phyloP scores from a whole-genome alignment of 257 asterid species.

The Forsythia viridissima region DNA sequence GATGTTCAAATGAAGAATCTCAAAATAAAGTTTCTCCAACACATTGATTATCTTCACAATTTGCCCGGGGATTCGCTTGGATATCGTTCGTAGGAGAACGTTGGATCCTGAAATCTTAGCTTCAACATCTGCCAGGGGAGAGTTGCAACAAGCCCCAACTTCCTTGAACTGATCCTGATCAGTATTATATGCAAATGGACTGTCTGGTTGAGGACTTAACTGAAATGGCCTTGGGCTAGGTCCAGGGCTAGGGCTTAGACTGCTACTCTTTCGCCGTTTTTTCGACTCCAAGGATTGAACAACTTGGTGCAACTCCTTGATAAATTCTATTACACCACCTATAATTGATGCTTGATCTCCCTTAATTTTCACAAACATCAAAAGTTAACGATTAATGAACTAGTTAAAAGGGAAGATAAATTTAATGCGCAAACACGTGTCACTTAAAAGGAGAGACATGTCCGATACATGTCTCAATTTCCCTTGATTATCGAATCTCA shows the following conservation, averaged over 20 bases:
- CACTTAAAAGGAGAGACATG: too few relatives aligned
- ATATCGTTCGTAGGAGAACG: conserved; percentile 66
- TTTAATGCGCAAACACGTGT: too few relatives aligned
- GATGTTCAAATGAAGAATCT: conserved; percentile 84
- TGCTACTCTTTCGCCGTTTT: conserved; percentile 54
- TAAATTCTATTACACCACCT: conserved; percentile 91
- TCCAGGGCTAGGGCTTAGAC: conserved; percentile 63
- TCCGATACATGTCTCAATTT: not conserved
- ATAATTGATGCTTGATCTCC: conserved; percentile 97
- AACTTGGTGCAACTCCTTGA: conserved; percentile 90
- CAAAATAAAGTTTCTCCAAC: conserved; percentile 68
- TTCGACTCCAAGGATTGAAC: conserved; percentile 74
- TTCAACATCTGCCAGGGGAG: conserved; percentile 79
- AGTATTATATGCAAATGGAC: conserved; percentile 30
- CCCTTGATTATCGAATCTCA: not conserved
- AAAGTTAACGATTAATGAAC: not conserved
- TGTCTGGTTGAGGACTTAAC: conserved; percentile 47
- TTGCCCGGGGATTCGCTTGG: conserved; percentile 71
- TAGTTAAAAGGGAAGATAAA: not conserved
- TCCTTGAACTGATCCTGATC: conserved; percentile 43
- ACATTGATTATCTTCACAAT: conserved; percentile 61
- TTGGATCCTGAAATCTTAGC: conserved; percentile 82
- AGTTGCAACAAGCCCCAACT: conserved; percentile 85
- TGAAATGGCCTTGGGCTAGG: conserved; percentile 61
- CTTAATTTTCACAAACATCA: conserved; percentile 28